phyloP scores from a whole-genome alignment of 2,329 filamentous ascomycete genomes.

The Clarireedia homoeocarpa region DNA sequence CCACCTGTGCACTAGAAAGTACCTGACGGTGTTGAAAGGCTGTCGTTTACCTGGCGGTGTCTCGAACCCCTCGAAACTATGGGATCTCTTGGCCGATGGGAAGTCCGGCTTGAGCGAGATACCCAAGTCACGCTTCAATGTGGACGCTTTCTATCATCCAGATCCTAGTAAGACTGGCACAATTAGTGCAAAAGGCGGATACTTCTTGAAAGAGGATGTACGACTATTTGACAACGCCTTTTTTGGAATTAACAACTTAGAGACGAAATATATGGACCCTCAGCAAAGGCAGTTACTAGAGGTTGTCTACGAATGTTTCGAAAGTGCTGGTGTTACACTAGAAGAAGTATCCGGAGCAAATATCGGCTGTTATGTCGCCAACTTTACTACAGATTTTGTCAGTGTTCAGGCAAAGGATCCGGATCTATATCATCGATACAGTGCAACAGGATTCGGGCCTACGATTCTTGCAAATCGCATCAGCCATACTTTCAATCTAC shows the following conservation, averaged over 20 bases:
- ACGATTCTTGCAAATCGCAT: conserved; percentile 20
- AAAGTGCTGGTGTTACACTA: not conserved
- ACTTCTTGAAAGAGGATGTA: conserved; percentile 23
- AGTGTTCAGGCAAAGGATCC: conserved; percentile 9
- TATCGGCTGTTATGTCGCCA: conserved; percentile 16
- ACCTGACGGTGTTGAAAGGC: no score
- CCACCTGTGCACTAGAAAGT: no score
- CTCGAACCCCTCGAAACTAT: no score
- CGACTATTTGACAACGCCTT: conserved; percentile 13
- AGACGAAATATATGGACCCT: not conserved
- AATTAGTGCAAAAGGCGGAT: conserved; percentile 6
- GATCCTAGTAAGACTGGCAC: no score
- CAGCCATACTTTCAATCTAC: not conserved
- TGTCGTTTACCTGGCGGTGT: no score
- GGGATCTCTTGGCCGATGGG: no score
- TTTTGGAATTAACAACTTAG: not conserved
- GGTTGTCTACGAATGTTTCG: not conserved
- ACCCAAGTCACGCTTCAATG: no score
- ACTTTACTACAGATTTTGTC: conserved; percentile 4
- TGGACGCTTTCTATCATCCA: no score
- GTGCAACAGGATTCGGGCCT: conserved; percentile 4
- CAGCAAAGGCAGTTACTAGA: conserved; percentile 1
- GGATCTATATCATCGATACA: conserved; percentile 24
- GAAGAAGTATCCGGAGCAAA: conserved; percentile 13
- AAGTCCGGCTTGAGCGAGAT: no score